Evolutionary conservation across 768 basidiomycete genomes (phyloP).

Genomic region (Lentinula boryana): DNA sequence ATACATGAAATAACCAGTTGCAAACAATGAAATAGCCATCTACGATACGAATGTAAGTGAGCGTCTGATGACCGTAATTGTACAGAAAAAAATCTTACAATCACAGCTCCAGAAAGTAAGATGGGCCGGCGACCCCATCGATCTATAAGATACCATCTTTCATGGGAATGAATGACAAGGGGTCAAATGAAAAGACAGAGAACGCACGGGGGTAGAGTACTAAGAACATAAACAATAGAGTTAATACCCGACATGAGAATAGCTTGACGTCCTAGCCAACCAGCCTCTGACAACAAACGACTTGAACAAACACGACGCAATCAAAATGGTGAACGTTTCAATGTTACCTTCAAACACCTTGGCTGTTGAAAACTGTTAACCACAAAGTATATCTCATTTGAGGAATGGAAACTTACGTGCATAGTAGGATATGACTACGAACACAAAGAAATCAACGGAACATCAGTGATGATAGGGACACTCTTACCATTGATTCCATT

Average conservation of each 20-base stretch:
- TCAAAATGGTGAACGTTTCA: neutral
- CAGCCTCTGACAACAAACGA: slow-evolving; percentile 58
- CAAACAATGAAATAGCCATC: slow-evolving; percentile 78
- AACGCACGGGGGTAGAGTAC: slow-evolving; percentile 77
- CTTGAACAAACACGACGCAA: neutral
- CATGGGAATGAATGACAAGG: slow-evolving; percentile 8
- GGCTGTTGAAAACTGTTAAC: slow-evolving; percentile 32
- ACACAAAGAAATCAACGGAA: neutral
- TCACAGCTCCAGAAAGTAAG: slow-evolving; percentile 76
- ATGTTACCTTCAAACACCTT: slow-evolving; percentile 82
- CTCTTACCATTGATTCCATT: slow-evolving; percentile 87
- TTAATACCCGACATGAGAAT: slow-evolving; percentile 97
- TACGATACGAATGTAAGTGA: slow-evolving; percentile 17
- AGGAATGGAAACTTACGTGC: slow-evolving; percentile 57
- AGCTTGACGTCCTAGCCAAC: slow-evolving; percentile 91
- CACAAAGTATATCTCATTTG: neutral
- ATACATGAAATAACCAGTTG: slow-evolving; percentile 96
- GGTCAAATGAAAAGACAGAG: neutral
- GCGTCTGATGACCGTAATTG: neutral
- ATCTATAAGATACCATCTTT: slow-evolving; percentile 91
- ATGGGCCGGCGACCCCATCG: slow-evolving; percentile 86
- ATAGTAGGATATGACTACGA: slow-evolving; percentile 85
- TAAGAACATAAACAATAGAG: slow-evolving; percentile 70
- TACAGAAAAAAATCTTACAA: slow-evolving; percentile 38
- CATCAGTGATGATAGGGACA: neutral